A percentile compares a stretch with the other conserved stretches of the same genome.
These are phyloP conservation scores for Mycena maculata DNA, from an alignment of 768 basidiomycete genomes.

Conservation along the genomic window DNA sequence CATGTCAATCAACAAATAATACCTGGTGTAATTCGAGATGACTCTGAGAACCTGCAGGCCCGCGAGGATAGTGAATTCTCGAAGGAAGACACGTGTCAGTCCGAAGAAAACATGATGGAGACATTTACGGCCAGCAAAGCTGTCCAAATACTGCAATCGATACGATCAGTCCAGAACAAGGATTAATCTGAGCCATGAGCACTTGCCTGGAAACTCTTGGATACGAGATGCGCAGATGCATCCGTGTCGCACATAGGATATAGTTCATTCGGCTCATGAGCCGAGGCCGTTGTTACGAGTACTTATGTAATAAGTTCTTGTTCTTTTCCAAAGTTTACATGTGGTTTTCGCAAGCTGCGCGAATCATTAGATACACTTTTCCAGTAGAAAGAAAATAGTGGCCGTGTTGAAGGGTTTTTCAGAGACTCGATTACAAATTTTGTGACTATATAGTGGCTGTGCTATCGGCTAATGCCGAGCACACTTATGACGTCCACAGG, in stretches of 20 bases:
- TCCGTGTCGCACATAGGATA: conserved; percentile 78
- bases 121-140: conserved; percentile 6
- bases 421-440: no score
- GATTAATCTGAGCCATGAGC: conserved; percentile 25
- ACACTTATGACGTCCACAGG: no score
- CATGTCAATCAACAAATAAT: background rate
- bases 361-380: no score
- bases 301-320: no score
- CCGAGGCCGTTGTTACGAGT: no score
- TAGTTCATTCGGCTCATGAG: no score
- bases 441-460: no score
- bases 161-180: background rate
- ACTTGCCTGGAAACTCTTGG: conserved; percentile 44
- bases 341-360: no score
- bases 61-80: conserved; percentile 37
- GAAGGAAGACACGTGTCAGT: conserved; percentile 53
- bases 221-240: conserved; percentile 36
- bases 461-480: no score
- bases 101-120: conserved; percentile 50
- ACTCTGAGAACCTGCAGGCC: conserved; percentile 9
- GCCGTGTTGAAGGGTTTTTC: no score
- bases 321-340: no score
- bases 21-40: conserved; percentile 12
- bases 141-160: conserved; percentile 20
- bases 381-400: no score